phyloP scores from a whole-genome alignment of 2,329 filamentous ascomycete species.

The Colletotrichum sp. region DNA sequence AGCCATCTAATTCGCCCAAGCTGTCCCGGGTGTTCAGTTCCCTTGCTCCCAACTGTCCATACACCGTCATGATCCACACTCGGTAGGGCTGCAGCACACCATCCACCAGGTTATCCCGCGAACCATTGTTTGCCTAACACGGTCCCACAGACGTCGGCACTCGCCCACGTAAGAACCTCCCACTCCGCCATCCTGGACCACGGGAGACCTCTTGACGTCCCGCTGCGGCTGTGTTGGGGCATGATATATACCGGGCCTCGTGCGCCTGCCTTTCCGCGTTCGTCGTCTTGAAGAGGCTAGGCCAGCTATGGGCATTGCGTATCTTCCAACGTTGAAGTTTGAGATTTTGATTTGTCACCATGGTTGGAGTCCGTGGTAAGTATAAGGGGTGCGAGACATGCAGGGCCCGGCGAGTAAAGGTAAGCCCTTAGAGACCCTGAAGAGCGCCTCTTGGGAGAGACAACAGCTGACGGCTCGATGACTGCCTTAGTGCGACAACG shows the following conservation, averaged over 20 bases:
- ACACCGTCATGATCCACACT: neutral
- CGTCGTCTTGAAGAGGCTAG: neutral
- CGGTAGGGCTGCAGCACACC: conserved; percentile 21
- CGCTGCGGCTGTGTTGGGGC: neutral
- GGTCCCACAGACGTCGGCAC: neutral
- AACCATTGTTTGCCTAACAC: conserved; percentile 3
- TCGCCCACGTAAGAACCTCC: conserved; percentile 11
- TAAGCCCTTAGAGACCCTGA: conserved; percentile 33
- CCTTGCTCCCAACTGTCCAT: conserved; percentile 2
- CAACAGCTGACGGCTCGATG: neutral
- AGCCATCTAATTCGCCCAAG: conserved; percentile 5
- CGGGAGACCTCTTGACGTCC: neutral
- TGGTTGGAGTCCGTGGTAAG: conserved; percentile 69
- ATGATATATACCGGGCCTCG: conserved; percentile 5
- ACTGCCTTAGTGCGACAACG: conserved; percentile 61
- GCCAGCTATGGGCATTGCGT: neutral
- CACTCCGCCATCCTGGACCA: neutral
- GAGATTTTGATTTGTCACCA: conserved; percentile 31
- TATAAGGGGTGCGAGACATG: conserved; percentile 71
- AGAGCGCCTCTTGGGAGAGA: neutral
- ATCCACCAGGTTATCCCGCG: conserved; percentile 6
- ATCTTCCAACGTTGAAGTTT: neutral
- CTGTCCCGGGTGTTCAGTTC: neutral
- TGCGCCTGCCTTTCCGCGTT: neutral
- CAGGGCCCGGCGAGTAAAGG: conserved; percentile 62